phyloP scores from a whole-genome alignment of 257 asterid genomes.

The Solanum pennellii region DNA sequence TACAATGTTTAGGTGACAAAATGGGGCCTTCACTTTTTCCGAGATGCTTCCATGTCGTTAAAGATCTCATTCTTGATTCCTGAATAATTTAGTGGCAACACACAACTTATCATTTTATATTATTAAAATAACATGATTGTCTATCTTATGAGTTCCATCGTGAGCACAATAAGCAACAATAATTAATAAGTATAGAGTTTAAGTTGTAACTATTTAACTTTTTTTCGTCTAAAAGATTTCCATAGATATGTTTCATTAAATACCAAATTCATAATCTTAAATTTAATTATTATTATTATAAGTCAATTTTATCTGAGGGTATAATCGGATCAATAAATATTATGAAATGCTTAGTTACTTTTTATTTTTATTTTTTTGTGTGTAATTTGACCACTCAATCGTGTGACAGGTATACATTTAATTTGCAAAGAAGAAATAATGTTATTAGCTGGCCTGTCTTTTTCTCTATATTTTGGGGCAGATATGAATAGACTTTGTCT shows the following conservation, averaged over 20 bases:
- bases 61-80: not conserved
- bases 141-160: not conserved
- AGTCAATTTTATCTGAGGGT: not conserved
- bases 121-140: not conserved
- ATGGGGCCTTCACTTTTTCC: not conserved
- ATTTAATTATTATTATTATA: not conserved
- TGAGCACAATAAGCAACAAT: not conserved
- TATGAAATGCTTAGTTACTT: too few species aligned
- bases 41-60: not conserved
- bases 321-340: not conserved
- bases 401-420: not conserved
- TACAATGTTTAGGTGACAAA: not conserved
- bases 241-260: not conserved
- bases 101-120: not conserved
- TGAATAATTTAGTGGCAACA: not conserved
- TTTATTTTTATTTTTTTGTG: rapidly evolving
- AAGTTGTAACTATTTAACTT: not conserved
- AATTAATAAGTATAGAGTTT: not conserved
- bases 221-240: not conserved
- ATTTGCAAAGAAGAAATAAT: not conserved
- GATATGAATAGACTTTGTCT: not conserved
- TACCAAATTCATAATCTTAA: not conserved
- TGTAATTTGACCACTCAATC: not conserved
- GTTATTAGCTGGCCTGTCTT: not conserved
- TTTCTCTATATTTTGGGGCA: not conserved